Percentiles rank a stretch among this genome's conserved stretches.
phyloP scores from a whole-genome alignment of 2,329 filamentous ascomycete species.

The Fusarium secorum region DNA sequence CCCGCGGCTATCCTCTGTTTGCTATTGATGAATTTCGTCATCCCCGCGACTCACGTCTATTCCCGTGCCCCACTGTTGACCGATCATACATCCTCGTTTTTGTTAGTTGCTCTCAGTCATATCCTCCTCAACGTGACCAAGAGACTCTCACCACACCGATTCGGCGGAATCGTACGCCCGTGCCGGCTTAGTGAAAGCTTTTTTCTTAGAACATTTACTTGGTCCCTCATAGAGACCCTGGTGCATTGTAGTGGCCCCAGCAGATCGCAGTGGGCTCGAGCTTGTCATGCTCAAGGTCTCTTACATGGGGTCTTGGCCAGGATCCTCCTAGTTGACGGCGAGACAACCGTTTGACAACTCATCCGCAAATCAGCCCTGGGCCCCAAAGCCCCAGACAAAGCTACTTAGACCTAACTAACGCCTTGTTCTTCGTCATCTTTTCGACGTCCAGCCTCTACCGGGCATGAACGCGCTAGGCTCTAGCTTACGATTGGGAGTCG shows the following conservation, averaged over 20 bases:
- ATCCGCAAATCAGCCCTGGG: constrained; percentile 44
- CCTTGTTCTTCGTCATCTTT: constrained; percentile 43
- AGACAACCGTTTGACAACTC: constrained; percentile 50
- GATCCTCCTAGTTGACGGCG: constrained; percentile 53
- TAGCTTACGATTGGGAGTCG: constrained; percentile 43
- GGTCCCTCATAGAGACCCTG: constrained; percentile 49
- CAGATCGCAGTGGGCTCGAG: constrained; percentile 52
- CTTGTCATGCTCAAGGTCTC: constrained; percentile 51
- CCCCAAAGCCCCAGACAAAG: constrained; percentile 42
- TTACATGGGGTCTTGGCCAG: constrained; percentile 48
- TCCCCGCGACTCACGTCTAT: constrained; percentile 36
- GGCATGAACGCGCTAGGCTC: constrained; percentile 44
- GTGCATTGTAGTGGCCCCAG: constrained; percentile 50
- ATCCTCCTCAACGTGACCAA: constrained; percentile 36
- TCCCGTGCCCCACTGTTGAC: constrained; percentile 30
- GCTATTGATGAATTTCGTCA: constrained; percentile 37
- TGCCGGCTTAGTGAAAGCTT: constrained; percentile 35
- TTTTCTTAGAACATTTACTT: constrained; percentile 20
- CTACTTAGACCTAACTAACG: constrained; percentile 41
- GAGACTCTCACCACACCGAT: constrained; percentile 37
- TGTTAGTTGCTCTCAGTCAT: constrained; percentile 34
- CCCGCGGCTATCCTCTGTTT: constrained; percentile 35
- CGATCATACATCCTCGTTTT: constrained; percentile 14
- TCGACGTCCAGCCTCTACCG: constrained; percentile 38
- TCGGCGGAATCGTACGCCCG: constrained; percentile 38